A percentile compares a stretch with the other conserved stretches of the same genome.
Conservation (phyloP, 2,329 filamentous ascomycete species). For the Pseudogymnoascus sp. region DNA sequence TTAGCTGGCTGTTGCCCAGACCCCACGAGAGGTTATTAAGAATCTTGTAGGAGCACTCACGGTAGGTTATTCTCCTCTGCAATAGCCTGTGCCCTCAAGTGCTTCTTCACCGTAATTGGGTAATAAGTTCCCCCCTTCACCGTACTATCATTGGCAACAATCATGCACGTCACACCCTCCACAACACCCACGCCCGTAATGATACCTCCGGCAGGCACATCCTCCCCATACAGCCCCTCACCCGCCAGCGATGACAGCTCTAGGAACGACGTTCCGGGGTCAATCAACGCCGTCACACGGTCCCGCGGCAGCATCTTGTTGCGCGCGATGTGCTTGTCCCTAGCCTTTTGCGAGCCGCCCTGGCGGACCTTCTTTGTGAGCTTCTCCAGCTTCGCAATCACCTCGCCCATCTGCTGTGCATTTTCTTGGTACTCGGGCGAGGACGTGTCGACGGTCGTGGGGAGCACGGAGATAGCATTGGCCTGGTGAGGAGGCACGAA, state of each 20-base stretch:
- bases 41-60: constrained; percentile 34
- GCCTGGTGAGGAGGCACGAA: constrained; percentile 79
- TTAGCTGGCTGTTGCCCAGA: neutral
- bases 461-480: constrained; percentile 71
- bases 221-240: constrained; percentile 78
- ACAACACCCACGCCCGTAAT: constrained; percentile 88
- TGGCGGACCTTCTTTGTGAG: constrained; percentile 64
- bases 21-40: neutral
- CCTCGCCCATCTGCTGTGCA: constrained; percentile 63
- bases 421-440: constrained; percentile 79
- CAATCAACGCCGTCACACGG: constrained; percentile 76
- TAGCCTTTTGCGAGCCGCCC: constrained; percentile 73
- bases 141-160: constrained; percentile 92
- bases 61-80: constrained; percentile 75
- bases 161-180: constrained; percentile 83
- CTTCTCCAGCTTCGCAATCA: constrained; percentile 58
- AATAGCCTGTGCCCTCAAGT: constrained; percentile 82
- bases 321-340: constrained; percentile 76
- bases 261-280: constrained; percentile 82
- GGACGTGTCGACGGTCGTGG: constrained; percentile 64
- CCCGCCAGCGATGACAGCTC: constrained; percentile 91
- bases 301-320: constrained; percentile 94
- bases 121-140: constrained; percentile 98
- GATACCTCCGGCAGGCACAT: constrained; percentile 83
- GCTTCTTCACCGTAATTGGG: constrained; percentile 96